Percentiles rank a stretch among this genome's conserved stretches.
Conservation (phyloP, 2,329 filamentous ascomycete genomes). For the Akanthomyces muscarius region DNA sequence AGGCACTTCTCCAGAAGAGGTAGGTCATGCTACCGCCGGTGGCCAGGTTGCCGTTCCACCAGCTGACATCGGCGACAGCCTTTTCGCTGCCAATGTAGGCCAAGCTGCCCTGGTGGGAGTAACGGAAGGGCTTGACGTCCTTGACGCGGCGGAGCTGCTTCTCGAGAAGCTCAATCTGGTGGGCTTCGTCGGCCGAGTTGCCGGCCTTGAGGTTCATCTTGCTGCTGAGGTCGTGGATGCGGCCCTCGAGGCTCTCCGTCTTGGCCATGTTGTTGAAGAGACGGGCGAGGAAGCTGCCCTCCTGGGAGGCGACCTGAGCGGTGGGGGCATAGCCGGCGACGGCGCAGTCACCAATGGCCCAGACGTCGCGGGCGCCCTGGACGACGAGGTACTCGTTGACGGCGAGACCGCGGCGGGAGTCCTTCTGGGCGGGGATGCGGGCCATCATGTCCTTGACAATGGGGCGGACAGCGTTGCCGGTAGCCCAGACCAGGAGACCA, state of each 20-base stretch:
- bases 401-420: constrained; percentile 88
- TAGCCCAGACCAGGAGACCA: constrained; percentile 96
- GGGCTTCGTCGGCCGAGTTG: constrained; percentile 63
- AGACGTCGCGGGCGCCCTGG: constrained; percentile 93
- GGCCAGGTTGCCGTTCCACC: constrained; percentile 95
- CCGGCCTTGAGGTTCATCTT: constrained; percentile 57
- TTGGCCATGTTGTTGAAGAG: constrained; percentile 99
- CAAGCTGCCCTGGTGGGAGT: constrained; percentile 94
- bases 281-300: constrained; percentile 89
- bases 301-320: constrained; percentile 92
- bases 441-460: constrained; percentile 87
- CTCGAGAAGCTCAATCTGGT: constrained; percentile 81
- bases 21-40: constrained; percentile 92
- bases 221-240: constrained; percentile 66
- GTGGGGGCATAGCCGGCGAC: constrained; percentile 97
- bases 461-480: constrained; percentile 87
- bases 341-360: constrained; percentile 96
- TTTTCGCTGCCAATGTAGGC: constrained; percentile 98
- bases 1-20: constrained; percentile 96
- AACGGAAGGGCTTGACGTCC: constrained; percentile 96
- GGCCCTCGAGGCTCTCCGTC: constrained; percentile 74
- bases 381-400: constrained; percentile 99
- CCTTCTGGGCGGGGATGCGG: constrained; percentile 90
- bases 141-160: constrained; percentile 84
- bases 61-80: constrained; percentile 94